Conservation (phyloP, 495 filamentous ascomycete species). For the Cercophora newfieldiana region DNA sequence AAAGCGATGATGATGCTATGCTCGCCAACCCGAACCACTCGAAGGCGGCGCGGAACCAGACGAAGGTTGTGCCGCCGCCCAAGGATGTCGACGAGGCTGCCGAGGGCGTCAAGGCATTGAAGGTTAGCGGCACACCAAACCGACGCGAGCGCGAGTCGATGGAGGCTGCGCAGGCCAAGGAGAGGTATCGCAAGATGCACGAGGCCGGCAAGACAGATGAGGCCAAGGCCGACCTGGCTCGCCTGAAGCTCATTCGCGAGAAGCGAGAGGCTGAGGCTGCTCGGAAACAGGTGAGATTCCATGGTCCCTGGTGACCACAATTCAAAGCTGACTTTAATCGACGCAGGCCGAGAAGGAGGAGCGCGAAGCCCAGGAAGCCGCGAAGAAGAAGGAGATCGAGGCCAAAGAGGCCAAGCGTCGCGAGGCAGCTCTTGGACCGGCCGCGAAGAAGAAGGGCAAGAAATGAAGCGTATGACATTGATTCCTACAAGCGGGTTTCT, state of each 20-base stretch:
- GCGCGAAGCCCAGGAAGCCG: slow-evolving; percentile 60
- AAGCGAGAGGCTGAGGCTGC: slow-evolving; percentile 80
- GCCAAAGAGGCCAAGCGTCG: slow-evolving; percentile 68
- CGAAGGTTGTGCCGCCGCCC: slow-evolving; percentile 40
- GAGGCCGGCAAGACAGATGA: slow-evolving; percentile 97
- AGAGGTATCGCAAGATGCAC: slow-evolving; percentile 90
- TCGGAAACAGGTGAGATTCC: slow-evolving; percentile 48
- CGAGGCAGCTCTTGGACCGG: slow-evolving; percentile 46
- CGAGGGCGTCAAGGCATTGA: slow-evolving; percentile 49
- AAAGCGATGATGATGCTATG: slow-evolving; percentile 59
- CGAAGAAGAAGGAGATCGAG: slow-evolving; percentile 50
- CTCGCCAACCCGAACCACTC: slow-evolving; percentile 92
- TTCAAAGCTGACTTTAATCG: not conserved
- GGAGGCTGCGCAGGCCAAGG: slow-evolving; percentile 83
- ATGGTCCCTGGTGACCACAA: not conserved
- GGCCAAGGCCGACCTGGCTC: slow-evolving; percentile 86
- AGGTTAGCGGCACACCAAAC: slow-evolving; percentile 48
- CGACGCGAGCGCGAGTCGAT: slow-evolving; percentile 86
- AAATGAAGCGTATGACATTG: slow-evolving; percentile 25
- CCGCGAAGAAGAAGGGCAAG: slow-evolving; percentile 37
- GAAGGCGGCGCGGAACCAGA: slow-evolving; percentile 59
- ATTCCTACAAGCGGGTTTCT: not conserved
- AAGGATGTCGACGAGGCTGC: slow-evolving; percentile 46
- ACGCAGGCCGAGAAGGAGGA: slow-evolving; percentile 70
- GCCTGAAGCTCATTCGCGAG: slow-evolving; percentile 77